Percentiles rank a stretch among this genome's conserved stretches.
phyloP scores from a whole-genome alignment of 129 eudicot genomes.

The Chrysanthemum seticuspe region DNA sequence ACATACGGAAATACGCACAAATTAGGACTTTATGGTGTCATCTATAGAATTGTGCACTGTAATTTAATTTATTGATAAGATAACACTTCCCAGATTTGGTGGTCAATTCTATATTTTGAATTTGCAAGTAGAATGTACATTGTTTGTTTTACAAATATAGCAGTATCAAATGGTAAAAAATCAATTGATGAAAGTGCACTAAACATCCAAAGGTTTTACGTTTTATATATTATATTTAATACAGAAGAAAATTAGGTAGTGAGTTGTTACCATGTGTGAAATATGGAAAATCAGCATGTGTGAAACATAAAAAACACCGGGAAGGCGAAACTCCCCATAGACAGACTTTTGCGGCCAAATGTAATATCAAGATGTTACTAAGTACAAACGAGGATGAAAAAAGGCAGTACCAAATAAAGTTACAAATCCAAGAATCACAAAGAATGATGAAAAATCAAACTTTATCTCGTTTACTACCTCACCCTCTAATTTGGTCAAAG shows the following conservation, averaged over 20 bases:
- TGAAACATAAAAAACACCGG: not conserved
- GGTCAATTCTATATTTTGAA: not conserved
- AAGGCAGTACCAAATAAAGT: not conserved
- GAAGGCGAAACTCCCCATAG: slow-evolving; percentile 6
- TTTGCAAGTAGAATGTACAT: not conserved
- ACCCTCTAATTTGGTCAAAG: not conserved
- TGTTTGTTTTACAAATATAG: not conserved
- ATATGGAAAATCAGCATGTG: not conserved
- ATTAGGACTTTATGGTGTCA: not conserved
- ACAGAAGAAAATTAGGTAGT: not conserved
- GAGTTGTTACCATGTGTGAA: slow-evolving; percentile 1
- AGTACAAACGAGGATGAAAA: not conserved
- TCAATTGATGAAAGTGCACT: not conserved
- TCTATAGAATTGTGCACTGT: not conserved
- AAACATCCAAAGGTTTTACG: slow-evolving; percentile 4
- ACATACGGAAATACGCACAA: not conserved
- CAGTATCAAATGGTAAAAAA: too few species aligned
- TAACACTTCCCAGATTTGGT: not conserved
- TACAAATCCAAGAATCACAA: slow-evolving; percentile 5
- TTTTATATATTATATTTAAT: not conserved
- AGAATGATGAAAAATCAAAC: not conserved
- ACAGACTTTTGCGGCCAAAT: not conserved
- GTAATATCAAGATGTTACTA: slow-evolving; percentile 6
- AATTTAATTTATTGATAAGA: not conserved
- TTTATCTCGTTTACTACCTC: slow-evolving; percentile 10